These are phyloP conservation scores for Hyparrhenia diplandra DNA, from an alignment of 176 grass and related monocot genomes.

Conservation along the genomic window DNA sequence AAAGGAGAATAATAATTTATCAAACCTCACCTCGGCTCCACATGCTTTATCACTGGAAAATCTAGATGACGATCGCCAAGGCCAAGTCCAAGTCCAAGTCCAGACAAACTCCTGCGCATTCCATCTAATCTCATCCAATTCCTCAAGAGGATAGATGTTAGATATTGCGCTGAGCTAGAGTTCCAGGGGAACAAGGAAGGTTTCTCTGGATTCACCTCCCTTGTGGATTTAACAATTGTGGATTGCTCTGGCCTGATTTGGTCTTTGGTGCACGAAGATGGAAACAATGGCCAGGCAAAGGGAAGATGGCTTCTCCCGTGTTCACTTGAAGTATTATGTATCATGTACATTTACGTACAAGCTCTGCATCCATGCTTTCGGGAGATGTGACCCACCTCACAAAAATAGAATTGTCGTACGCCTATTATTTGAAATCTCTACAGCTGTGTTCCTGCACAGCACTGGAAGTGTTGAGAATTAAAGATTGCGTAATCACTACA, in stretches of 20 bases:
- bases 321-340: background rate
- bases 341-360: accelerated
- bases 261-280: background rate
- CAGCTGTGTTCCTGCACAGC: too few relatives aligned
- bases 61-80: too few relatives aligned
- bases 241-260: background rate
- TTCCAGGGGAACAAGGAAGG: background rate
- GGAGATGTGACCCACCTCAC: background rate
- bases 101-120: background rate
- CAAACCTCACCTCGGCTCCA: too few relatives aligned
- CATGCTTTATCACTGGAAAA: too few relatives aligned
- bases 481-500: too few relatives aligned
- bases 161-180: accelerated
- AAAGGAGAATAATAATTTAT: too few relatives aligned
- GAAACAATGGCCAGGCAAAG: background rate
- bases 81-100: too few relatives aligned
- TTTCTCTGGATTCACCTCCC: background rate
- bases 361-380: background rate
- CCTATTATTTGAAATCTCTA: background rate
- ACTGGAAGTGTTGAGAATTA: too few relatives aligned
- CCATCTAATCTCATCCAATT: background rate
- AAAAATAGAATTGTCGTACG: background rate
- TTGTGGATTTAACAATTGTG: accelerated
- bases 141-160: background rate
- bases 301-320: background rate